Evolutionary conservation across 2,329 filamentous ascomycete genomes (phyloP), one percentile per base, ranked within the genome.

Genomic region (Alternaria sp.): DNA sequence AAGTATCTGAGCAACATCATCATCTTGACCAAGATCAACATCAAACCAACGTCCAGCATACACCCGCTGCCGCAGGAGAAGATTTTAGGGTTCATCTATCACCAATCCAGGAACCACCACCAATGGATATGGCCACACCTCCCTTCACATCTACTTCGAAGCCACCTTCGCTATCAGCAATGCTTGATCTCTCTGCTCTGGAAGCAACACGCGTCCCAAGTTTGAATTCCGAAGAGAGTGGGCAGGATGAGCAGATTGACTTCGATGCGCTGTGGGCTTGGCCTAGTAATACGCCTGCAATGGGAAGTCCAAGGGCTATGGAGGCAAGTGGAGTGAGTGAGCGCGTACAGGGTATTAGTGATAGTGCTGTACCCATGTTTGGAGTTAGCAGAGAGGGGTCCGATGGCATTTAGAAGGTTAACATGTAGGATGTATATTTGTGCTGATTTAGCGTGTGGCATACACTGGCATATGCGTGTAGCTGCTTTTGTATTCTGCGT

Each of bases 231-330:
- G 77, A 79, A 28, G 74, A 76, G 16, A 75, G 71, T 26, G 70
- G 72, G 38, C 69, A 67, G 3, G 79, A 80, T 38, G 78, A 80
- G 49, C 72, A 78, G 20, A 78, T 81, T 53, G 79, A 81, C 22
- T 80, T 81, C 41, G 79, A 80, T 62, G 72, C 77, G 12, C 54
- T 81, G 26, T 81, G 78, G 79, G 73, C 72, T 6, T 80, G 78
- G 79, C 78, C 78, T 24, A 75, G 67, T 49, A 74, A 74, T 32
- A 75, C 75, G 36, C 74, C 74, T 28, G 75, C 70, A 5, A 64
- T 72, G 51, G 75, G 71, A 12, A 75, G 69, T 51, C 76, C 76
- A 22, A 57, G 44, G 38, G 52, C 51, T 53, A 64, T 48, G 8
- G 66, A 63, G 16, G 63, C 56, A 2, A 51, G 54, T 5, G 52